phyloP scores from a whole-genome alignment of 2,329 filamentous ascomycete genomes.

The Ilyonectria robusta region DNA sequence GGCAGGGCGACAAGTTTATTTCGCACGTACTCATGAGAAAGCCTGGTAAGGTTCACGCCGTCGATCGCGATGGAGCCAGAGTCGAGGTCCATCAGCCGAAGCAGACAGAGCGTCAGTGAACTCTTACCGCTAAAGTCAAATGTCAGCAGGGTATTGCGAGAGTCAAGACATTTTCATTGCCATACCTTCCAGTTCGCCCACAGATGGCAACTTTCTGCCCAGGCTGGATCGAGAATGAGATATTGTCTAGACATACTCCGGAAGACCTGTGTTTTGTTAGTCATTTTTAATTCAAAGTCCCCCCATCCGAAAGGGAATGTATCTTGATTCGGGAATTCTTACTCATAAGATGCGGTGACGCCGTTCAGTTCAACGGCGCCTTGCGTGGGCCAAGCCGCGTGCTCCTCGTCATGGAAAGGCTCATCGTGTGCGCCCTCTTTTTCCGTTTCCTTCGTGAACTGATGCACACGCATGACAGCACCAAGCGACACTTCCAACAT shows the following conservation, averaged over 20 bases:
- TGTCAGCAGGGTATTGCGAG: background rate
- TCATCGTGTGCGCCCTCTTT: slow-evolving; percentile 30
- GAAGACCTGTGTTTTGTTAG: slow-evolving; percentile 15
- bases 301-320: background rate
- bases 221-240: slow-evolving; percentile 44
- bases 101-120: slow-evolving; percentile 54
- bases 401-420: background rate
- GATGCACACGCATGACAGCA: slow-evolving; percentile 46
- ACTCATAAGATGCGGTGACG: slow-evolving; percentile 48
- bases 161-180: no score
- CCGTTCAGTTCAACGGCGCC: slow-evolving; percentile 46
- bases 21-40: slow-evolving; percentile 59
- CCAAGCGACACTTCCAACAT: slow-evolving; percentile 50
- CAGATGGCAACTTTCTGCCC: slow-evolving; percentile 53
- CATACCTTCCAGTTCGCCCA: slow-evolving; percentile 50
- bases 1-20: slow-evolving; percentile 62
- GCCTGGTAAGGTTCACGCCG: slow-evolving; percentile 51
- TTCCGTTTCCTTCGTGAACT: slow-evolving; percentile 41
- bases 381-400: slow-evolving; percentile 44
- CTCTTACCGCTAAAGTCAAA: slow-evolving; percentile 56
- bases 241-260: slow-evolving; percentile 35
- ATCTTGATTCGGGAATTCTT: slow-evolving; percentile 4
- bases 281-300: background rate
- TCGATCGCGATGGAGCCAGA: slow-evolving; percentile 57
- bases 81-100: slow-evolving; percentile 56